phyloP scores from a whole-genome alignment of 1,139 yeast genomes.

The Zhuliangozyma blackwelliae region DNA sequence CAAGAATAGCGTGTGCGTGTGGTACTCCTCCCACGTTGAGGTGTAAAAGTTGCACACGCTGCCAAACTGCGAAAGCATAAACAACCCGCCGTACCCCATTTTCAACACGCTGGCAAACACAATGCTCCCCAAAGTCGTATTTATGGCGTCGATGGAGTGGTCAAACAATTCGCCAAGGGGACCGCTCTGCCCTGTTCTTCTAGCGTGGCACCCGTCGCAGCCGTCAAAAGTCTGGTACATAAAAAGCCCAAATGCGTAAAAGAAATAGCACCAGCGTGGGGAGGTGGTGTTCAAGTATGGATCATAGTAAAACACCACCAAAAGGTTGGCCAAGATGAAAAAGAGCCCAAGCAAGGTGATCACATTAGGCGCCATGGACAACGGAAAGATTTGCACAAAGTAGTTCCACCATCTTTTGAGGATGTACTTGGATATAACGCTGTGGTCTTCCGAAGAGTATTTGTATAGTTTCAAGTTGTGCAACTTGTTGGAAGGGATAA shows the following conservation, averaged over 20 bases:
- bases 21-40: conserved; percentile 95
- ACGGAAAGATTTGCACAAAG: conserved; percentile 73
- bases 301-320: conserved; percentile 67
- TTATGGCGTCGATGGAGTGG: conserved; percentile 88
- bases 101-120: conserved; percentile 71
- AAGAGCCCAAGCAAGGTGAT: conserved; percentile 76
- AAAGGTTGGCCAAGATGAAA: conserved; percentile 62
- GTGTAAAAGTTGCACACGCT: conserved; percentile 78
- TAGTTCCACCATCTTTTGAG: conserved; percentile 76
- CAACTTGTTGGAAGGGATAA: conserved; percentile 58
- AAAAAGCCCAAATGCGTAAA: conserved; percentile 80
- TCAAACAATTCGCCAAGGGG: conserved; percentile 94
- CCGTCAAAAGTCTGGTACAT: conserved; percentile 96
- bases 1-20: conserved; percentile 78
- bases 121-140: conserved; percentile 75
- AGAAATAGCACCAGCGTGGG: conserved; percentile 80
- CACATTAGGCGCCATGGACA: conserved; percentile 84
- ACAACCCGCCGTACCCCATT: conserved; percentile 63
- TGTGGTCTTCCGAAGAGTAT: conserved; percentile 75
- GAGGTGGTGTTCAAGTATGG: conserved; percentile 56
- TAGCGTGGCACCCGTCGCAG: conserved; percentile 92
- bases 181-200: conserved; percentile 90
- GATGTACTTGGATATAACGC: conserved; percentile 67
- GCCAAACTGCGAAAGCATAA: conserved; percentile 69
- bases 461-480: conserved; percentile 65